Base-by-base conservation (phyloP, 768 basidiomycete species). In the Coprinopsis marcescibilis region DNA sequence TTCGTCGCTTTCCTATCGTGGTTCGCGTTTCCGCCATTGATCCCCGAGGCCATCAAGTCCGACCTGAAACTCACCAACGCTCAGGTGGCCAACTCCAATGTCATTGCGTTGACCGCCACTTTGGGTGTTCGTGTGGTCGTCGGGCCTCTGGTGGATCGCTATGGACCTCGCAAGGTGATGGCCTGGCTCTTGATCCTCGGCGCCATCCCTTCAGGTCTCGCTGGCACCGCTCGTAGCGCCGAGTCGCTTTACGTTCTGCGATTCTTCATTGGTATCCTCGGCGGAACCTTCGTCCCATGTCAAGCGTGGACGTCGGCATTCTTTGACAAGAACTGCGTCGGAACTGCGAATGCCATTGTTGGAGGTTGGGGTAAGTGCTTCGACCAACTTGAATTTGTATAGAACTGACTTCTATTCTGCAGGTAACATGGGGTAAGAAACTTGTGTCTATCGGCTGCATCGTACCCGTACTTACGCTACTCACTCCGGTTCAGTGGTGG, bases 1-100 rank as follows among this genome's bases (percentile, higher is more conserved):
- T 73, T 76, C 52, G 67, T 71, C n/a, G 75, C 76, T 0, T 76
- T 76, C 29, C 52, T 68, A 2, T 61, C 67, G 27, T 66, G 78
- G 80, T 80, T 81, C 47, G 78, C 79, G 1, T 81, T 82, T 54
- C 67, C 78, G n/a, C 79, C 80, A 0, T 70, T 81, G 13, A 70
- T 78, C 27, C 75, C 78, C 0, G 73, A 76, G 7, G 75, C 69
- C 24, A 80, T 82, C 61, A 72, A 70, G 51, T 54, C 57, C 20
- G 79, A 81, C 59, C 66, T 81, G 48, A 60, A 70, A 1, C 62
- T 82, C 19, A 73, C 74, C 3, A 52, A 65, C 7, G 64, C 57
- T 4, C 65, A 80, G 59, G 66, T 81, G 20, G 71, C 66, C 19
- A 75, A 77, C 50, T 78, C 77, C 1, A 78, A 76, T 47, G 65